phyloP scores from a whole-genome alignment of 83 land plant genomes.

The Picea abies region DNA sequence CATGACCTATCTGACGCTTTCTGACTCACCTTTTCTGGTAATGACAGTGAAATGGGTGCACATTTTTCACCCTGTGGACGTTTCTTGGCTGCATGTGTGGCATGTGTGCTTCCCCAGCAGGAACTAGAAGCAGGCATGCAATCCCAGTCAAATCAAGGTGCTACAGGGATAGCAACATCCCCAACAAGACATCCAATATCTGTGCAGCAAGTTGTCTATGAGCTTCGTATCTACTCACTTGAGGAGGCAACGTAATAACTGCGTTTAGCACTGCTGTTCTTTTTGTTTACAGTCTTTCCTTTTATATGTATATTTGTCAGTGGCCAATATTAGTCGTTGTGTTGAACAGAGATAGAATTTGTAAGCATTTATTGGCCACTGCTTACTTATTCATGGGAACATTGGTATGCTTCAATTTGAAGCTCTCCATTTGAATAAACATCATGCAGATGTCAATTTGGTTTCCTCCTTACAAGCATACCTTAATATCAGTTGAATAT shows the following conservation, averaged over 20 bases:
- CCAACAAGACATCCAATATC: constrained; percentile 92
- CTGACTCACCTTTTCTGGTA: neutral
- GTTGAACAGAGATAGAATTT: too few relatives aligned
- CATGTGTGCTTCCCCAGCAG: constrained; percentile 74
- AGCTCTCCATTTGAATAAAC: too few relatives aligned
- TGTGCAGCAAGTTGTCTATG: constrained; percentile 85
- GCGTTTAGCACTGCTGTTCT: neutral
- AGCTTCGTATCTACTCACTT: constrained; percentile 92
- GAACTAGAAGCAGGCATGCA: constrained; percentile 68
- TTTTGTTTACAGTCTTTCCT: too few relatives aligned
- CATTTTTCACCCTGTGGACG: constrained; percentile 98
- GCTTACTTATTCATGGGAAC: too few relatives aligned
- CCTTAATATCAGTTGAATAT: too few relatives aligned
- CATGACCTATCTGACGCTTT: too few relatives aligned
- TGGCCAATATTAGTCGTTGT: too few relatives aligned
- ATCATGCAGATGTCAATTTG: too few relatives aligned
- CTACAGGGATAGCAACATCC: constrained; percentile 58
- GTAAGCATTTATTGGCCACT: too few relatives aligned
- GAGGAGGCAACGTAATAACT: constrained; percentile 88
- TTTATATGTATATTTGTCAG: too few relatives aligned
- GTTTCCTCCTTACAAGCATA: too few relatives aligned
- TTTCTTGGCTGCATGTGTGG: constrained; percentile 94
- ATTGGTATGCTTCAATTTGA: too few relatives aligned
- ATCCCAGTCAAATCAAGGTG: constrained; percentile 36
- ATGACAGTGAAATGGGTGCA: constrained; percentile 95